A percentile compares a stretch with the other conserved stretches of the same genome.
phyloP scores from a whole-genome alignment of 208 protist genomes.

The Phytomonas sp. region DNA sequence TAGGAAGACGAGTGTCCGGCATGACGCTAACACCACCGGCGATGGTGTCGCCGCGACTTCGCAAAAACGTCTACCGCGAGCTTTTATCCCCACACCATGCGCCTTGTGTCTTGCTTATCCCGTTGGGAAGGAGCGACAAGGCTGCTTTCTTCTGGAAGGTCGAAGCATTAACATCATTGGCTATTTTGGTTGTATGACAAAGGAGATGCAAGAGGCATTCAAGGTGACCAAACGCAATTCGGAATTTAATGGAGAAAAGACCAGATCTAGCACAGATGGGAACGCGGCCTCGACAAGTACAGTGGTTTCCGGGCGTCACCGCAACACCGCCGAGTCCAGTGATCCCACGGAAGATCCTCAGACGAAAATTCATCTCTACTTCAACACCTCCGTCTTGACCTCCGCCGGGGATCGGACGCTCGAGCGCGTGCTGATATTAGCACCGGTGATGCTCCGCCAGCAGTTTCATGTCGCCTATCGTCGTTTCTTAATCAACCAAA shows the following conservation, averaged over 20 bases:
- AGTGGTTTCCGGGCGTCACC: not conserved
- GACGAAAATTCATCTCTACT: constrained; percentile 16
- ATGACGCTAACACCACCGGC: not conserved
- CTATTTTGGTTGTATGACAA: constrained; percentile 68
- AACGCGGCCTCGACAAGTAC: not conserved
- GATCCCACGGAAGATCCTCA: not conserved
- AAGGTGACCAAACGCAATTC: constrained; percentile 40
- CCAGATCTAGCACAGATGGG: not conserved
- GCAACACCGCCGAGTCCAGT: not conserved
- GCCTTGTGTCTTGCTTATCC: constrained; percentile 75
- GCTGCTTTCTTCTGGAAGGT: constrained; percentile 51
- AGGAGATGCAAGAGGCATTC: constrained; percentile 48
- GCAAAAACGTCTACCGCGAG: not conserved
- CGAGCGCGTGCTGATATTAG: constrained; percentile 72
- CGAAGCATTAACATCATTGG: constrained; percentile 79
- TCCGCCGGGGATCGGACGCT: constrained; percentile 73
- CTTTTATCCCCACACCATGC: constrained; percentile 64
- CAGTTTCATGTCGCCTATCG: constrained; percentile 52
- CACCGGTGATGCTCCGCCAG: constrained; percentile 70
- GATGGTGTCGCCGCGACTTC: not conserved
- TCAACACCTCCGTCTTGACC: constrained; percentile 66
- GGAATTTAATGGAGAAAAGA: not conserved
- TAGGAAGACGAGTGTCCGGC: not conserved
- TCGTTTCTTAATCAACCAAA: constrained; percentile 14
- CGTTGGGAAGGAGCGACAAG: constrained; percentile 52